phyloP scores from a whole-genome alignment of 176 grass and related monocot genomes.

The Elaeis guineensis region DNA sequence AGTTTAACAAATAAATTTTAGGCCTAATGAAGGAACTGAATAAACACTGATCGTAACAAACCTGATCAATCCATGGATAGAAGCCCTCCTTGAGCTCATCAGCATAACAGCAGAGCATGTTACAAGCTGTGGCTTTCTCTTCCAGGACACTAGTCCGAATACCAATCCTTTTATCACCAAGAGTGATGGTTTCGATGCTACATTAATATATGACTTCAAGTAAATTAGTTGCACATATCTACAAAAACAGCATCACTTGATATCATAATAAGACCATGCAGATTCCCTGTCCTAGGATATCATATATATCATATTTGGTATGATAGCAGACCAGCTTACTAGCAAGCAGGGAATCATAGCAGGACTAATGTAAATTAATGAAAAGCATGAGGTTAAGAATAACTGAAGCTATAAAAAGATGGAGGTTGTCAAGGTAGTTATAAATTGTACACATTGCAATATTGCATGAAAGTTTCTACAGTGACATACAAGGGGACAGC shows the following conservation, averaged over 20 bases:
- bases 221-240: no score
- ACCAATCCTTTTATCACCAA: constrained; percentile 96
- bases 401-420: no score
- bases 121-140: constrained; percentile 99
- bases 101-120: constrained; percentile 99
- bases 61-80: constrained; percentile 99
- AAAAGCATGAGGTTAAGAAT: no score
- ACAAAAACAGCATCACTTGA: no score
- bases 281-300: no score
- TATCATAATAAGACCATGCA: no score
- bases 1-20: background rate
- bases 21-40: background rate
- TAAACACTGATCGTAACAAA: constrained; percentile 19
- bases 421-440: no score
- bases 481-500: no score
- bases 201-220: constrained; percentile 2
- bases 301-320: no score
- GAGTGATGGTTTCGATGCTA: constrained; percentile 93
- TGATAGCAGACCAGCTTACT: background rate
- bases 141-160: constrained; percentile 93
- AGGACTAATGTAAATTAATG: no score
- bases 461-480: no score
- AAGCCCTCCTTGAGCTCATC: constrained; percentile 99
- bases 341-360: background rate
- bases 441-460: no score